Conservation (phyloP, 2,329 filamentous ascomycete genomes). For the Neofusicoccum sp. region DNA sequence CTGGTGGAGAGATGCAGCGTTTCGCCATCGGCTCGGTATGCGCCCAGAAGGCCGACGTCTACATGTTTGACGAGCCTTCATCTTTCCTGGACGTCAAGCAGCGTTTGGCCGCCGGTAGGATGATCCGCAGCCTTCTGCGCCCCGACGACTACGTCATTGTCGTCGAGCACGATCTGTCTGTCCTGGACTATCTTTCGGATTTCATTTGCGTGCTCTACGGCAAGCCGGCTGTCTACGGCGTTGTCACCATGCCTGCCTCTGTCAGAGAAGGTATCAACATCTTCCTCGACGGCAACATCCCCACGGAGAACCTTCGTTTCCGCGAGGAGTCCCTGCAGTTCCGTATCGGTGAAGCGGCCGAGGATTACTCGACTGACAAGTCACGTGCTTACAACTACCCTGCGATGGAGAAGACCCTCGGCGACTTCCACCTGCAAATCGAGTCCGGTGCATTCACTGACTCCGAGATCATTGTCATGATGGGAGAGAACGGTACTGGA, state of each 20-base stretch:
- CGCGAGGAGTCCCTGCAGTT: slow-evolving; percentile 96
- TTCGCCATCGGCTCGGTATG: slow-evolving; percentile 97
- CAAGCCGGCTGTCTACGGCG: slow-evolving; percentile 92
- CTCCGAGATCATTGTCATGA: slow-evolving; percentile 98
- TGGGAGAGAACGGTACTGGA: slow-evolving; percentile 99
- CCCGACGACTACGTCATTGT: slow-evolving; percentile 96
- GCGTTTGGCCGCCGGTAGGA: slow-evolving; percentile 85
- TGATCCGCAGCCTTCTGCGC: slow-evolving; percentile 87
- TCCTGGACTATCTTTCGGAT: slow-evolving; percentile 97
- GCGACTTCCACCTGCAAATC: slow-evolving; percentile 81
- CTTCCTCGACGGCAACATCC: slow-evolving; percentile 97
- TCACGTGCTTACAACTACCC: slow-evolving; percentile 86
- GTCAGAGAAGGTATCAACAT: slow-evolving; percentile 99
- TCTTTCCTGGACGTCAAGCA: slow-evolving; percentile 99
- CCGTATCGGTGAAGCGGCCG: slow-evolving; percentile 84
- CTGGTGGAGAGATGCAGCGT: slow-evolving; percentile 96
- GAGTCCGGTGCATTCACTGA: slow-evolving; percentile 89
- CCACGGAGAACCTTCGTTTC: slow-evolving; percentile 98
- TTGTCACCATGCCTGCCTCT: slow-evolving; percentile 92
- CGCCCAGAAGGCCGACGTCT: slow-evolving; percentile 88
- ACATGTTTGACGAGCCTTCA: slow-evolving; percentile 99
- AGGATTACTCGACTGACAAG: slow-evolving; percentile 85
- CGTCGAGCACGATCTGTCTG: slow-evolving; percentile 98
- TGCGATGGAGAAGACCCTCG: slow-evolving; percentile 88
- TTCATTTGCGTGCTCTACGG: slow-evolving; percentile 98